Evolutionary conservation across 805 yeast species (phyloP).

Genomic region (Cyberlindnera xylosilytica): DNA sequence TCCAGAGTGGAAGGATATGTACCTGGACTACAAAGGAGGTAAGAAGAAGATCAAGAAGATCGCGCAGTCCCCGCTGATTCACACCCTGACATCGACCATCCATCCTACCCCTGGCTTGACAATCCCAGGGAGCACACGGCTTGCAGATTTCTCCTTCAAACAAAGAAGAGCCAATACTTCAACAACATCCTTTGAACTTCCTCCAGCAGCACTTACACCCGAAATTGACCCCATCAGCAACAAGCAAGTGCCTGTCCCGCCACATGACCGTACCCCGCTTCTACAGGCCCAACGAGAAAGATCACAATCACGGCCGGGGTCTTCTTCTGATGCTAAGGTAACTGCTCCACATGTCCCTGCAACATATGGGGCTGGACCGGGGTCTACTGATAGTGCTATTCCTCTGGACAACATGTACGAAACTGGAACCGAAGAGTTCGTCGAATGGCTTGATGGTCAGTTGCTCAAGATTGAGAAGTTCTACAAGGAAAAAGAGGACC

Average conservation of each 20-base stretch:
- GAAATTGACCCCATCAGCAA: constrained; percentile 9
- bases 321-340: neutral
- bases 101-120: constrained; percentile 7
- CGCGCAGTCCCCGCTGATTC: constrained; percentile 14
- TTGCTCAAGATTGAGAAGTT: constrained; percentile 58
- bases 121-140: neutral
- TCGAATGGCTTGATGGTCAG: constrained; percentile 66
- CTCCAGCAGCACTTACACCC: constrained; percentile 23
- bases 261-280: constrained; percentile 26
- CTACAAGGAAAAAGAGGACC: constrained; percentile 57
- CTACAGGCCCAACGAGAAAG: constrained; percentile 7
- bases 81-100: neutral
- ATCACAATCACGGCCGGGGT: neutral
- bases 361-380: constrained; percentile 22
- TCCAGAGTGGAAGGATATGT: constrained; percentile 87
- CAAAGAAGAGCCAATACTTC: neutral
- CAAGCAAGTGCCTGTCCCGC: neutral
- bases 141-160: constrained; percentile 8
- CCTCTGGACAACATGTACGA: constrained; percentile 25
- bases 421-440: constrained; percentile 47
- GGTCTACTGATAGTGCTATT: constrained; percentile 2
- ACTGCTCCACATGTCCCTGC: constrained; percentile 3
- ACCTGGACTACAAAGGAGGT: constrained; percentile 61
- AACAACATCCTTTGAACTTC: constrained; percentile 15
- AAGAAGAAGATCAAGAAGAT: constrained; percentile 29